Conservation (phyloP, 2,329 filamentous ascomycete genomes). For the Penicillium sp. region DNA sequence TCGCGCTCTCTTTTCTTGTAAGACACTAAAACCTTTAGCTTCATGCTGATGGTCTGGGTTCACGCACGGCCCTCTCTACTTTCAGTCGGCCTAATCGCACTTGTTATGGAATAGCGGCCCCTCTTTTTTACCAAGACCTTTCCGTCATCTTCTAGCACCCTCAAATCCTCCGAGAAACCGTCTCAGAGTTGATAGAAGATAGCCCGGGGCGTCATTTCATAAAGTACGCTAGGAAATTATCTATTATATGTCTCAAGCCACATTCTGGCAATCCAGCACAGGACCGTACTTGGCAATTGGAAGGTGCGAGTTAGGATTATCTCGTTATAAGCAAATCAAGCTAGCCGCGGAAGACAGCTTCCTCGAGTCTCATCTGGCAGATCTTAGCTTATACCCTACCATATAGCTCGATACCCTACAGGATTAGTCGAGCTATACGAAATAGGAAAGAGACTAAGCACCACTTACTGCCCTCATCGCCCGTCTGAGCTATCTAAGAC, state of each 20-base stretch:
- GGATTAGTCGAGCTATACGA: not conserved
- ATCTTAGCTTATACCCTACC: not conserved
- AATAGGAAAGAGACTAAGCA: not conserved
- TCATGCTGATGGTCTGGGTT: not conserved
- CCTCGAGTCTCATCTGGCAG: constrained; percentile 6
- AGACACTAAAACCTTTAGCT: not conserved
- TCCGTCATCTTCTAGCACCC: not conserved
- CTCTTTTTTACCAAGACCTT: not conserved
- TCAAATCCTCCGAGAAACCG: not conserved
- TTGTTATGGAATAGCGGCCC: not conserved
- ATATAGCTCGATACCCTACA: not conserved
- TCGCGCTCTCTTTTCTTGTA: not conserved
- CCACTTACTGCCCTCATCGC: constrained; percentile 8
- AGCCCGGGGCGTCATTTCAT: not conserved
- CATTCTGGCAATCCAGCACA: not conserved
- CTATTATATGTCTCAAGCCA: not conserved
- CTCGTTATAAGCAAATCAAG: not conserved
- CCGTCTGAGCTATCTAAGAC: not conserved
- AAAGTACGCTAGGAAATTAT: constrained; percentile 5
- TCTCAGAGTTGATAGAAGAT: not conserved
- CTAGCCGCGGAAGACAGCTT: constrained; percentile 3
- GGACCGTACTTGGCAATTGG: constrained; percentile 1
- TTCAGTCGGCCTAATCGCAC: not conserved
- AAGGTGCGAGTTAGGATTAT: not conserved
- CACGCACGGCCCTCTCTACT: not conserved